Evolutionary conservation across 1,284 basidiomycete species (phyloP).

Genomic region (Rhizopogon hawkerae): DNA sequence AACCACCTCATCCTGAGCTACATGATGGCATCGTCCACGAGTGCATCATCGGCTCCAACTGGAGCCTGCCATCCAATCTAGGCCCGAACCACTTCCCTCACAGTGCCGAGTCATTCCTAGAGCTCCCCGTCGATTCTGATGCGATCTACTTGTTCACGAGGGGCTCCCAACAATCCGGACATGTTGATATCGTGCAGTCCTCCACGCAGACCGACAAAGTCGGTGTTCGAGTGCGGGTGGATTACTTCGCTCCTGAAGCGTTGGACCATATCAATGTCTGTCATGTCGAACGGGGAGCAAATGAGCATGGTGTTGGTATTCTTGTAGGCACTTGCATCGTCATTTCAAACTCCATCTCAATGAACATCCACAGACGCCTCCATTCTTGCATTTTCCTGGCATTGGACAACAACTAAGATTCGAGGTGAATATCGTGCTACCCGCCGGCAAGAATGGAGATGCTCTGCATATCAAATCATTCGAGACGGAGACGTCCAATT

Average conservation of each 20-base stretch:
- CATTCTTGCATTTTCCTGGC: conserved; percentile 1
- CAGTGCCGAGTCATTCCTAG: conserved; percentile 14
- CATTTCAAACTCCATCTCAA: background rate
- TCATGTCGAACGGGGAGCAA: conserved; percentile 17
- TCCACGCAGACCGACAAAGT: conserved; percentile 16
- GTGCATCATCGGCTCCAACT: conserved; percentile 4
- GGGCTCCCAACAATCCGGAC: conserved; percentile 21
- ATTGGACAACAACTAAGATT: conserved; percentile 14
- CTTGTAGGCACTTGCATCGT: conserved; percentile 23
- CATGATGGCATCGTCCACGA: conserved; percentile 2
- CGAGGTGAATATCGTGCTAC: conserved; percentile 21
- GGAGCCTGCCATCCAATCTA: background rate
- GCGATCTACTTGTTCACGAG: conserved; percentile 26
- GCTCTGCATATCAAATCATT: conserved; percentile 20
- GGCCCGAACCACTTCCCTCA: background rate
- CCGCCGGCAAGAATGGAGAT: conserved; percentile 10
- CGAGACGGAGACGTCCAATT: conserved; percentile 23
- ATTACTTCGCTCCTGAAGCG: conserved; percentile 14
- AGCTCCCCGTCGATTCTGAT: conserved; percentile 25
- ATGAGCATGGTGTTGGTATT: conserved; percentile 29
- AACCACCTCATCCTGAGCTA: background rate
- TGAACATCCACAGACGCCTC: background rate
- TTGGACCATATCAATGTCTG: conserved; percentile 25
- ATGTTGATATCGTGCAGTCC: conserved; percentile 19
- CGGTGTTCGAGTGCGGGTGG: conserved; percentile 22